phyloP scores from a whole-genome alignment of 129 eudicot genomes.

The Daucus carota region DNA sequence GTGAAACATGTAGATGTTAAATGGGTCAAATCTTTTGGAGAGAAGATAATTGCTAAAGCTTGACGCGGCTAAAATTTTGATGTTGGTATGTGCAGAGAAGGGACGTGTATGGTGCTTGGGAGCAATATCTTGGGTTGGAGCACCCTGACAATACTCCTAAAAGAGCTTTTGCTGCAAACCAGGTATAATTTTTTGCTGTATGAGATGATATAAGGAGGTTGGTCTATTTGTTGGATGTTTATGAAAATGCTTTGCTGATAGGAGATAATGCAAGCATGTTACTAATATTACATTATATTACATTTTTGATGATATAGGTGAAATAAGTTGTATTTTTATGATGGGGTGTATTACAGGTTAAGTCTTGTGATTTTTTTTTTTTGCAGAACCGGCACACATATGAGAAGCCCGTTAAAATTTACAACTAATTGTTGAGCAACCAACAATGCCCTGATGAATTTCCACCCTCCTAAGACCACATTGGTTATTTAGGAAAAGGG shows the following conservation, averaged over 20 bases:
- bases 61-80: conserved; percentile 7
- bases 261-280: not conserved
- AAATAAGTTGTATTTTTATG: not conserved
- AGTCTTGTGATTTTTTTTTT: not conserved
- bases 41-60: not conserved
- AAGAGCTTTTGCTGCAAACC: conserved; percentile 63
- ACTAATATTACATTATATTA: too few species aligned
- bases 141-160: conserved; percentile 78
- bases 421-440: conserved; percentile 39
- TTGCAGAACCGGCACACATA: conserved; percentile 92
- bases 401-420: conserved; percentile 96
- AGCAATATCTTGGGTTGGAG: conserved; percentile 95
- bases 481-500: conserved; percentile 1
- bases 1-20: not conserved
- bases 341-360: not conserved
- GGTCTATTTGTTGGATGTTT: not conserved
- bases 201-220: not conserved
- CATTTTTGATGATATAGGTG: not conserved
- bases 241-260: not conserved
- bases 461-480: conserved; percentile 9
- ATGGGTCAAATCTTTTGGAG: not conserved
- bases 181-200: conserved; percentile 34
- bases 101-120: conserved; percentile 95
- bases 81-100: conserved; percentile 45
- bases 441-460: not conserved